A percentile compares a stretch with the other conserved stretches of the same genome.
Evolutionary conservation across 495 filamentous ascomycete species (phyloP).

Genomic region (Penicillium samsonianum): DNA sequence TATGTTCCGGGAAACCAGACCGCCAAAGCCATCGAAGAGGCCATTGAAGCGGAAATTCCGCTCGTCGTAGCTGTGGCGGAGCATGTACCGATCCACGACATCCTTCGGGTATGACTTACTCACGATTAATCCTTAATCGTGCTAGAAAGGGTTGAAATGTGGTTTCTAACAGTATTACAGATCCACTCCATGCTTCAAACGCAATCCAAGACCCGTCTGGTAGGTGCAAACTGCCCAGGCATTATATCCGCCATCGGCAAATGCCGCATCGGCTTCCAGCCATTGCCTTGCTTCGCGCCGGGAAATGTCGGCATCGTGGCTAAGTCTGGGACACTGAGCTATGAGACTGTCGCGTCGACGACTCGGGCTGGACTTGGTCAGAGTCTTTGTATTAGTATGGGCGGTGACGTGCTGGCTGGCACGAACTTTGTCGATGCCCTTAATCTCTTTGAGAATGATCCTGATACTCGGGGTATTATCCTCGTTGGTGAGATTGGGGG

Average conservation of each 20-base stretch:
- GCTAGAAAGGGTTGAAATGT: not conserved
- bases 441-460: slow-evolving; percentile 69
- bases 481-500: slow-evolving; percentile 89
- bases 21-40: slow-evolving; percentile 78
- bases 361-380: slow-evolving; percentile 82
- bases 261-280: slow-evolving; percentile 88
- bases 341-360: slow-evolving; percentile 83
- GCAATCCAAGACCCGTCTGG: slow-evolving; percentile 77
- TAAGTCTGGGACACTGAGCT: slow-evolving; percentile 86
- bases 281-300: slow-evolving; percentile 70
- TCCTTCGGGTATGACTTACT: slow-evolving; percentile 62
- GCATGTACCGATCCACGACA: slow-evolving; percentile 86
- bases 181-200: slow-evolving; percentile 77
- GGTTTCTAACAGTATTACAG: slow-evolving; percentile 33
- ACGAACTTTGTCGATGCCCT: slow-evolving; percentile 81
- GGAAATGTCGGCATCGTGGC: slow-evolving; percentile 81
- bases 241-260: slow-evolving; percentile 81
- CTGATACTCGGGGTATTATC: slow-evolving; percentile 78
- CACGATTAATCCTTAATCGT: not conserved
- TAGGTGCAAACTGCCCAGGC: slow-evolving; percentile 85
- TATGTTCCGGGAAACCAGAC: slow-evolving; percentile 83
- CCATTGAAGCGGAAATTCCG: slow-evolving; percentile 84
- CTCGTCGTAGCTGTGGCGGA: slow-evolving; percentile 89
- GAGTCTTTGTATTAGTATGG: slow-evolving; percentile 83
- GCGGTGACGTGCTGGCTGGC: slow-evolving; percentile 80